phyloP scores from a whole-genome alignment of 2,329 filamentous ascomycete genomes.

The Nannizzia gypsea region DNA sequence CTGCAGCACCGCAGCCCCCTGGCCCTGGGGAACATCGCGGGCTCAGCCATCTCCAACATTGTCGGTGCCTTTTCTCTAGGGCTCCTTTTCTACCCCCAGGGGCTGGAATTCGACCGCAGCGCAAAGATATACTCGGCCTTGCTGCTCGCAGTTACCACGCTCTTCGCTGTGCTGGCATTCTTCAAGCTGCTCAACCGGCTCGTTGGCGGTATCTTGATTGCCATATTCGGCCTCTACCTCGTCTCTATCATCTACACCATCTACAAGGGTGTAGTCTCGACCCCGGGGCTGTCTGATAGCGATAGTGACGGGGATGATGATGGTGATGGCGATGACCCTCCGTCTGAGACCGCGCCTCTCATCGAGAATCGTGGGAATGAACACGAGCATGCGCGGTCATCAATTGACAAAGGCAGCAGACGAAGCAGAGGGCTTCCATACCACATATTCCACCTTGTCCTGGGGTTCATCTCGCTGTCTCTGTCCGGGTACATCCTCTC shows the following conservation, averaged over 20 bases:
- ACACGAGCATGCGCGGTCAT: too few species aligned
- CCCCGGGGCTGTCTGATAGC: constrained; percentile 34
- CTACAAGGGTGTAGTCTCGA: constrained; percentile 30
- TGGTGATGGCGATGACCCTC: constrained; percentile 18
- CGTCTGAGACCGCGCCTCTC: background rate
- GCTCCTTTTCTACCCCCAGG: constrained; percentile 24
- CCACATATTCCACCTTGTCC: constrained; percentile 33
- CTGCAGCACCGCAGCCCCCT: constrained; percentile 37
- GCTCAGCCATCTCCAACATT: constrained; percentile 45
- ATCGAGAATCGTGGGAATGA: constrained; percentile 12
- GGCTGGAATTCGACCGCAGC: background rate
- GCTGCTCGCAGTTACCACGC: constrained; percentile 33
- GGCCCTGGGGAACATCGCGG: constrained; percentile 44
- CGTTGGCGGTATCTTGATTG: constrained; percentile 32
- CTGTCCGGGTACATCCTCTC: constrained; percentile 41
- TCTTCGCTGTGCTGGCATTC: constrained; percentile 28
- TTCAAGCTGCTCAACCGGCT: constrained; percentile 25
- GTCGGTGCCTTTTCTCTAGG: constrained; percentile 45
- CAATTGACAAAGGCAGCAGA: background rate
- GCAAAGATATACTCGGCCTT: constrained; percentile 14
- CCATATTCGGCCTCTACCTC: constrained; percentile 36
- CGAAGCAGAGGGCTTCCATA: constrained; percentile 20
- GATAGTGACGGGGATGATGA: constrained; percentile 30
- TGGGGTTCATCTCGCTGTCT: constrained; percentile 36
- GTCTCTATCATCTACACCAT: constrained; percentile 37